A percentile compares a stretch with the other conserved stretches of the same genome.
Evolutionary conservation across 176 grass and related monocot genomes (phyloP).

Genomic region (Oryza nivara): DNA sequence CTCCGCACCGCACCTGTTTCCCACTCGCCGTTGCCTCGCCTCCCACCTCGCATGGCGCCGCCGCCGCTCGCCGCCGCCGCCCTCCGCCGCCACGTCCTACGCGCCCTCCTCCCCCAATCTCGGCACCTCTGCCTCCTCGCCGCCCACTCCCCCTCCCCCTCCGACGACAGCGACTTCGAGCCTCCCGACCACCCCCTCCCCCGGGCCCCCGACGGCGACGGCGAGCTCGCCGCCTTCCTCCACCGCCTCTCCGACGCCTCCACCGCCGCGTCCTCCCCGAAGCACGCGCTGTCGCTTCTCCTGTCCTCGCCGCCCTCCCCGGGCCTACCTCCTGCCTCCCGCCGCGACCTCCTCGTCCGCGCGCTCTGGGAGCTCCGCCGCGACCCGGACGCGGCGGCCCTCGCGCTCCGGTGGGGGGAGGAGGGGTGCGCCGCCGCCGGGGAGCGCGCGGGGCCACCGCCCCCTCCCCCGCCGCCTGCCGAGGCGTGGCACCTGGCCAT

Average conservation of each 20-base stretch:
- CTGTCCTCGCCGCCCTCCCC: slow-evolving; percentile 28
- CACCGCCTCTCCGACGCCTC: slow-evolving; percentile 60
- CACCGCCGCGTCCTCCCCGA: slow-evolving; percentile 52
- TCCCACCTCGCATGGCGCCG: slow-evolving; percentile 45
- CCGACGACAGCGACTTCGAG: slow-evolving; percentile 71
- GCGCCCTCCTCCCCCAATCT: neutral
- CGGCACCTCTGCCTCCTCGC: neutral
- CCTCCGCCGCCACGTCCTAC: slow-evolving; percentile 15
- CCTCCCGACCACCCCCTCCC: slow-evolving; percentile 14
- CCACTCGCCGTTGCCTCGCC: too few species aligned
- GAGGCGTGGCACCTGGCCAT: slow-evolving; percentile 77
- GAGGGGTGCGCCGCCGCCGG: slow-evolving; percentile 17
- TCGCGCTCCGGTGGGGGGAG: slow-evolving; percentile 68
- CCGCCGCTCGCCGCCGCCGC: slow-evolving; percentile 17
- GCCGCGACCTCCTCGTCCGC: slow-evolving; percentile 48
- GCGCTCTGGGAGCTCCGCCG: slow-evolving; percentile 75
- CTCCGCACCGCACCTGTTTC: too few species aligned
- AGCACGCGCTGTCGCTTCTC: slow-evolving; percentile 57
- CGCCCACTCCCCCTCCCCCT: neutral
- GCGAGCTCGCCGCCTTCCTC: slow-evolving; percentile 66
- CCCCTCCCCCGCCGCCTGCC: neutral
- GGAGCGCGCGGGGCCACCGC: neutral
- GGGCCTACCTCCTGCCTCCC: slow-evolving; percentile 16
- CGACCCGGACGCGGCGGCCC: slow-evolving; percentile 56
- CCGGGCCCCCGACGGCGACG: slow-evolving; percentile 18